Percentiles rank a stretch among this genome's conserved stretches.
Evolutionary conservation across 75 land plant genomes (phyloP).

Genomic region (Selaginella tamariscina): DNA sequence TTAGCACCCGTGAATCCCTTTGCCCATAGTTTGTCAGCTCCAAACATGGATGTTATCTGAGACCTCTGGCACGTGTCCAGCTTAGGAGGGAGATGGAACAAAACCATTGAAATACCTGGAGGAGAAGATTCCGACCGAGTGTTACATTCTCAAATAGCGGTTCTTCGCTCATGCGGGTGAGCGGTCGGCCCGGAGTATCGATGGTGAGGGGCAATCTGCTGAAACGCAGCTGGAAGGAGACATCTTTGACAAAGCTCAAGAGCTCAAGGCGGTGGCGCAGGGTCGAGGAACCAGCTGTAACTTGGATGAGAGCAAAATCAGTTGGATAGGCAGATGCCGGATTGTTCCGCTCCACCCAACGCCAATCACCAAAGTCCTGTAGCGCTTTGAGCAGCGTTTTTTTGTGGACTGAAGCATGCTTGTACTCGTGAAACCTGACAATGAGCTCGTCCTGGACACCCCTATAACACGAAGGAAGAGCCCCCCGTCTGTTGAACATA

Average conservation of each 20-base stretch:
- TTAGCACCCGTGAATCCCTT: conserved; percentile 80
- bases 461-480: no score
- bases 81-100: conserved; percentile 4
- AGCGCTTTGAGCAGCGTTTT: conserved; percentile 27
- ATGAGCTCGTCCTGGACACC: no score
- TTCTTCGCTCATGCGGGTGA: not conserved
- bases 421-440: conserved; percentile 61
- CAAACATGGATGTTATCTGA: conserved; percentile 96
- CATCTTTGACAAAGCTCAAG: conserved; percentile 61
- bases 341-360: conserved; percentile 79
- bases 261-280: conserved; percentile 32
- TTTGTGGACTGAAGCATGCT: conserved; percentile 39
- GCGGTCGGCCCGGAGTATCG: not conserved
- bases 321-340: conserved; percentile 76
- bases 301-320: conserved; percentile 61
- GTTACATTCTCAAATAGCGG: conserved; percentile 12
- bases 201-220: conserved; percentile 21
- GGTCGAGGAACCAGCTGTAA: conserved; percentile 20
- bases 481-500: no score
- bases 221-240: conserved; percentile 48
- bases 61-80: conserved; percentile 43
- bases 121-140: conserved; percentile 39
- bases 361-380: conserved; percentile 30
- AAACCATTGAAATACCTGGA: conserved; percentile 37
- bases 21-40: conserved; percentile 80